Evolutionary conservation across 768 basidiomycete species (phyloP), one percentile per base, ranked within the genome.

Genomic region (Hebeloma cylindrosporum): DNA sequence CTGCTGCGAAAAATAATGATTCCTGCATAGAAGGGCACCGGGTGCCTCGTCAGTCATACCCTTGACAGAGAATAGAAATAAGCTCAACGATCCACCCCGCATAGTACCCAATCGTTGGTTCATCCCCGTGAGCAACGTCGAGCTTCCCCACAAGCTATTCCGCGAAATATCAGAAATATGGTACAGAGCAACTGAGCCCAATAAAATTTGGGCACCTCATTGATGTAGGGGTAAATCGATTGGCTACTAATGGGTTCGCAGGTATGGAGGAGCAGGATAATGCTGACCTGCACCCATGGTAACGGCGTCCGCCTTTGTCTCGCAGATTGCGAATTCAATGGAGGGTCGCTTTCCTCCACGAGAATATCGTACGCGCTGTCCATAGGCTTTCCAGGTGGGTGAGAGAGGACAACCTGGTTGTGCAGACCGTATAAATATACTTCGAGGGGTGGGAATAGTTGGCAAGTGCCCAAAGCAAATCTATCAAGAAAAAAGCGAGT

Each of bases 241-340:
- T 85, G 75, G 4, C 77, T 76, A 1, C 86, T 85, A 48, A 90
- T 66, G 1, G 87, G 86, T 59, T 90, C 88, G 18, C 83, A 72
- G 29, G 88, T 75, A 60, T 88, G 87, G 22, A 88, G 71, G 53
- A 86, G 70, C 42, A 89, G 60, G 4, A 88, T 69, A 48, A 89
- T 75, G 29, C 70, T 68, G 47, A 88, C 72, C 66, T 89, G 87
- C 42, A 71, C 70, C 77, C 74, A 78, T n/a, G 87, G 87, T 14
- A 89, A 60, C 16, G 83, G 82, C 2, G 82, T 78, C 10, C 48
- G 38, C 7, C 18, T 29, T 39, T 39, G 31, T 14, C 33, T 42
- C n/a, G n/a, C n/a, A n/a, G n/a, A n/a, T n/a, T n/a, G n/a, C n/a
- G n/a, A n/a, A 20, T 8, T 14, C 17, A 40, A n/a, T 27, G 30